Evolutionary conservation across 129 eudicot species (phyloP), one percentile per base, ranked within the genome.

Genomic region (Lactuca sativa): DNA sequence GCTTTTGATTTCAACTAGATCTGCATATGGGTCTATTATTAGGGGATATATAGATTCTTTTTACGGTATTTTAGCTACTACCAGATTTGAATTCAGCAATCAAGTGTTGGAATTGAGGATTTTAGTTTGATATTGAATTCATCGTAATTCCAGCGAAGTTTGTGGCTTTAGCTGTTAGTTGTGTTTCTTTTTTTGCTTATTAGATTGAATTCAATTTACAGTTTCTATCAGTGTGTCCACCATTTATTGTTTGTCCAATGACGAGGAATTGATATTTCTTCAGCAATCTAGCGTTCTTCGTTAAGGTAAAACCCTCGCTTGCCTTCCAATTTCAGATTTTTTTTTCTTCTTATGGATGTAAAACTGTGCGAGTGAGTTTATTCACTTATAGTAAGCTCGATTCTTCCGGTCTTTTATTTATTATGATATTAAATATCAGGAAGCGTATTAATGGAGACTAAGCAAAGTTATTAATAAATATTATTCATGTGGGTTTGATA

Each of bases 1-100:
- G 70, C 11, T 56, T 69, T 68, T 68, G 36, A 43, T 25, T 66
- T 44, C 5, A 12, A 49, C 71, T 78, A 71, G 82, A 78, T 78
- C 82, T 71, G 48, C 62, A 56, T 60, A 15, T 70, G 48, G 47
- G 80, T 69, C 36, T 54, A 54, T 70, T 14, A 13, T 34, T 55
- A 54, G 61, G 14, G 12, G 37, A 76, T 54, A 9, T 21, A 15
- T 43, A 57, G 40, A 43, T 58, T 33, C 51, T 41, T 75, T 47
- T 49, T 48, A 71, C 49, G 64, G 36, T 32, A 30, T 44, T 48
- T 64, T 58, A 64, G 64, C 59, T 38, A 6, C n/a, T 37, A n/a
- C 34, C 36, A 1, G 66, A 62, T 69, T 59, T 62, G 41, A 77
- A 44, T 66, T 57, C 31, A 58, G 31, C 56, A 57, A 36, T 75